A percentile compares a stretch with the other conserved stretches of the same genome.
Conservation (phyloP, 495 filamentous ascomycete species). For the Amniculicola lignicola region DNA sequence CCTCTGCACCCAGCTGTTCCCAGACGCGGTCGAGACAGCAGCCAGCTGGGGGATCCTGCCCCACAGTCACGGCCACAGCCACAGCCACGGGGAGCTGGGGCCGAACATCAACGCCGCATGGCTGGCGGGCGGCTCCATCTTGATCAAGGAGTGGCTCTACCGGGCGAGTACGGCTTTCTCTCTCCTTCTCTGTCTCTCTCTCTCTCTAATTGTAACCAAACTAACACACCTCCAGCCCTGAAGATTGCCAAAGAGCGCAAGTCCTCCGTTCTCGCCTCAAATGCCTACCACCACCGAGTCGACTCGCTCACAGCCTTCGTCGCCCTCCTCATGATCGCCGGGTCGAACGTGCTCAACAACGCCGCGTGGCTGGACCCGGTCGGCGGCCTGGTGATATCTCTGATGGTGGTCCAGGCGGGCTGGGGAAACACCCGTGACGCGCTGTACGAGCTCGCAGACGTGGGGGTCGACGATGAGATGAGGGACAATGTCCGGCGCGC, state of each 20-base stretch:
- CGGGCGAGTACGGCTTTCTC: constrained; percentile 71
- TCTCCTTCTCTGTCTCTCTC: no score
- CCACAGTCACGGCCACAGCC: constrained; percentile 59
- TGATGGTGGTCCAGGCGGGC: constrained; percentile 89
- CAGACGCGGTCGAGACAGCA: constrained; percentile 62
- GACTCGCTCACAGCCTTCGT: constrained; percentile 94
- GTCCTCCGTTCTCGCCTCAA: constrained; percentile 93
- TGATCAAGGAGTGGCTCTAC: constrained; percentile 95
- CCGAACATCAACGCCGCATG: constrained; percentile 92
- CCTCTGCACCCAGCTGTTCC: constrained; percentile 75
- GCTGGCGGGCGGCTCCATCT: constrained; percentile 87
- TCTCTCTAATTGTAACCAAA: no score
- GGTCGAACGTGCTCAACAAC: constrained; percentile 78
- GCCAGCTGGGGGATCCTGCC: constrained; percentile 59
- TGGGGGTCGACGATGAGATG: constrained; percentile 80
- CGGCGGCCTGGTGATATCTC: constrained; percentile 82
- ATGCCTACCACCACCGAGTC: constrained; percentile 93
- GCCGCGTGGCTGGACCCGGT: constrained; percentile 94
- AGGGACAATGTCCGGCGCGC: constrained; percentile 64
- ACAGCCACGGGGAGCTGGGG: constrained; percentile 53
- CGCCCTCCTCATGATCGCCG: constrained; percentile 79
- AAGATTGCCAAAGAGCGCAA: constrained; percentile 93
- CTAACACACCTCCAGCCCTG: constrained; percentile 58
- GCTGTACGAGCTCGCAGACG: constrained; percentile 83
- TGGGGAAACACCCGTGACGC: constrained; percentile 79